These are phyloP conservation scores for Castanea sativa DNA, from an alignment of 306 rosid genomes.

Conservation along the genomic window DNA sequence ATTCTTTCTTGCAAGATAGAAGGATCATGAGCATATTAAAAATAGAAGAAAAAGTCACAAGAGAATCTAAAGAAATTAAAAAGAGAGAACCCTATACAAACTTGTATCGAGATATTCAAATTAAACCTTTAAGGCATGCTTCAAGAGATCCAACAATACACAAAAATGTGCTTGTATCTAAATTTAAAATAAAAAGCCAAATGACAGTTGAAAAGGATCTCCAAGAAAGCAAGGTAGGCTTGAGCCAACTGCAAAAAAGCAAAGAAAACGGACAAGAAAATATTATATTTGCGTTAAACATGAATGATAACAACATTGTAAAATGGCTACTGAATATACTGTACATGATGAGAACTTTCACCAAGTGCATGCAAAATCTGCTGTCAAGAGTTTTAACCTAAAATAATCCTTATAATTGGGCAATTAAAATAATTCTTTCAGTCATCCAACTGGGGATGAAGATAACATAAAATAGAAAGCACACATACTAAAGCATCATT, in stretches of 20 bases:
- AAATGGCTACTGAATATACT: no score
- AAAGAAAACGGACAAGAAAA: conserved; percentile 1
- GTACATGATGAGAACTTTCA: no score
- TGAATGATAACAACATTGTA: neutral
- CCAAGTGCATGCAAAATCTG: no score
- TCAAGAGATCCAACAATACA: conserved; percentile 75
- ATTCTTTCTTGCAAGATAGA: no score
- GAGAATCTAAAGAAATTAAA: neutral
- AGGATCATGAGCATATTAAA: no score
- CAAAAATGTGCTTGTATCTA: conserved; percentile 64
- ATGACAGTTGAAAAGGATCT: conserved; percentile 70
- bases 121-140: conserved; percentile 83
- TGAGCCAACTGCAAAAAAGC: conserved; percentile 55
- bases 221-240: conserved; percentile 77
- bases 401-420: no score
- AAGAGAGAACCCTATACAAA: conserved; percentile 26
- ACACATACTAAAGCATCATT: no score
- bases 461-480: no score
- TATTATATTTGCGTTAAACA: neutral
- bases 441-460: no score
- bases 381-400: no score
- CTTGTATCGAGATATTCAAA: conserved; percentile 75
- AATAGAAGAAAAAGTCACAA: neutral
- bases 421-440: no score
- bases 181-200: conserved; percentile 54